Conservation (phyloP, 352 stramenopile genomes). For the Blastocystis sp. region DNA sequence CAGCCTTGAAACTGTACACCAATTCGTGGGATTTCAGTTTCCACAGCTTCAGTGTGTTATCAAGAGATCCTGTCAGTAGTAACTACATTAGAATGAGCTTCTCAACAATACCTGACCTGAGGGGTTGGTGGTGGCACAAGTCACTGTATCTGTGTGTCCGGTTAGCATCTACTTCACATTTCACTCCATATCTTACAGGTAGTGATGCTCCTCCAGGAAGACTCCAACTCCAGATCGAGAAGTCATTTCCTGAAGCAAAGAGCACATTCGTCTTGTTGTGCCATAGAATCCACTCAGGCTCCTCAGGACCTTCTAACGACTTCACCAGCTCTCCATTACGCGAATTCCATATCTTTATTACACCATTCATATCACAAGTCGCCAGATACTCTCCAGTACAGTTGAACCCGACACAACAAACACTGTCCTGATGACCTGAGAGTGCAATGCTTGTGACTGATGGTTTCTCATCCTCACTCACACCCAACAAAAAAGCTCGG, state of each 20-base stretch:
- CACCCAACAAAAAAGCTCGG: slow-evolving; percentile 19
- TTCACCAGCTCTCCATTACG: slow-evolving; percentile 10
- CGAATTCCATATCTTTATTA: slow-evolving; percentile 31
- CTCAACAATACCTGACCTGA: not conserved
- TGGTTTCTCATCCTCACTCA: not conserved
- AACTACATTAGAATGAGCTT: not conserved
- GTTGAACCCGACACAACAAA: slow-evolving; percentile 18
- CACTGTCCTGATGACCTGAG: slow-evolving; percentile 8
- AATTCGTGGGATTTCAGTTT: slow-evolving; percentile 47
- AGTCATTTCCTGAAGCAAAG: slow-evolving; percentile 47
- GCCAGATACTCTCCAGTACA: slow-evolving; percentile 10
- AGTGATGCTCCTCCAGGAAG: not conserved
- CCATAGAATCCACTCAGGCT: slow-evolving; percentile 43
- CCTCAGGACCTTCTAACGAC: slow-evolving; percentile 38
- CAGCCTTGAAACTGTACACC: slow-evolving; percentile 25
- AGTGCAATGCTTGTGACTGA: not conserved
- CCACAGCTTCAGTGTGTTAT: slow-evolving; percentile 61
- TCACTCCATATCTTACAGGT: not conserved
- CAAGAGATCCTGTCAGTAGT: slow-evolving; percentile 44
- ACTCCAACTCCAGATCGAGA: slow-evolving; percentile 43
- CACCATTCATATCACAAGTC: slow-evolving; percentile 48
- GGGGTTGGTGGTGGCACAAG: not conserved
- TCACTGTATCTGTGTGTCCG: slow-evolving; percentile 54
- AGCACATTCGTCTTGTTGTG: slow-evolving; percentile 39
- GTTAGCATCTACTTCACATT: slow-evolving; percentile 16